These are phyloP conservation scores for Malus hybrid DNA, from an alignment of 331 rosid genomes.

Conservation along the genomic window DNA sequence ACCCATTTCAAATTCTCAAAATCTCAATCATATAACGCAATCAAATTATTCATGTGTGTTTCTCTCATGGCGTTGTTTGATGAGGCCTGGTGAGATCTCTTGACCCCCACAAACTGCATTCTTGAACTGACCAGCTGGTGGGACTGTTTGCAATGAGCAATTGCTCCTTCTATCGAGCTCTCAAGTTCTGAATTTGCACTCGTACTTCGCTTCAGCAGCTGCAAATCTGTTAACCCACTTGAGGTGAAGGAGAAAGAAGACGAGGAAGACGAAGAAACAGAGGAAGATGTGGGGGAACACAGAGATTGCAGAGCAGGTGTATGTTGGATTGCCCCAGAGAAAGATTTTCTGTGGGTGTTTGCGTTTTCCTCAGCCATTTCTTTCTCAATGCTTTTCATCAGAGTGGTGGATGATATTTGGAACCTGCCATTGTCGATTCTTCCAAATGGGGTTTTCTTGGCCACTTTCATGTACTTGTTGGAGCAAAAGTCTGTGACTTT, in stretches of 20 bases:
- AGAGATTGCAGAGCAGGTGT: slow-evolving; percentile 22
- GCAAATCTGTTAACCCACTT: slow-evolving; percentile 43
- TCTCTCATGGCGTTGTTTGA: slow-evolving; percentile 8
- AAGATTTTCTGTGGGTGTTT: slow-evolving; percentile 49
- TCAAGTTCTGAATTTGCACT: slow-evolving; percentile 68
- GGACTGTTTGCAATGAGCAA: slow-evolving; percentile 87
- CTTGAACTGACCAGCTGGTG: slow-evolving; percentile 33
- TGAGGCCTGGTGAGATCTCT: slow-evolving; percentile 21
- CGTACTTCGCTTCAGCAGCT: slow-evolving; percentile 54
- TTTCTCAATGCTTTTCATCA: slow-evolving; percentile 37
- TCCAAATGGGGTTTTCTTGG: slow-evolving; percentile 42
- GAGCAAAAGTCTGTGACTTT: slow-evolving; percentile 26
- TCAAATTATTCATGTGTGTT: slow-evolving; percentile 7
- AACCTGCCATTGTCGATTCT: slow-evolving; percentile 23
- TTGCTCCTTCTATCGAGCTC: slow-evolving; percentile 80
- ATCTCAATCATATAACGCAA: slow-evolving; percentile 5
- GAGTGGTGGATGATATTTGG: slow-evolving; percentile 27
- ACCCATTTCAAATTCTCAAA: not conserved
- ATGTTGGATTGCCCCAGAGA: slow-evolving; percentile 62
- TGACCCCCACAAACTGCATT: slow-evolving; percentile 23
- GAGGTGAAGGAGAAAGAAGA: slow-evolving; percentile 76
- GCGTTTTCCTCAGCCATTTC: slow-evolving; percentile 44
- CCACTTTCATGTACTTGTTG: slow-evolving; percentile 23
- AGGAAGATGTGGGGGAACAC: slow-evolving; percentile 54
- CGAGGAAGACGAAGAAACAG: slow-evolving; percentile 59